Percentiles rank a stretch among this genome's conserved stretches.
phyloP scores from a whole-genome alignment of 495 filamentous ascomycete genomes.

The Tuber aestivum region DNA sequence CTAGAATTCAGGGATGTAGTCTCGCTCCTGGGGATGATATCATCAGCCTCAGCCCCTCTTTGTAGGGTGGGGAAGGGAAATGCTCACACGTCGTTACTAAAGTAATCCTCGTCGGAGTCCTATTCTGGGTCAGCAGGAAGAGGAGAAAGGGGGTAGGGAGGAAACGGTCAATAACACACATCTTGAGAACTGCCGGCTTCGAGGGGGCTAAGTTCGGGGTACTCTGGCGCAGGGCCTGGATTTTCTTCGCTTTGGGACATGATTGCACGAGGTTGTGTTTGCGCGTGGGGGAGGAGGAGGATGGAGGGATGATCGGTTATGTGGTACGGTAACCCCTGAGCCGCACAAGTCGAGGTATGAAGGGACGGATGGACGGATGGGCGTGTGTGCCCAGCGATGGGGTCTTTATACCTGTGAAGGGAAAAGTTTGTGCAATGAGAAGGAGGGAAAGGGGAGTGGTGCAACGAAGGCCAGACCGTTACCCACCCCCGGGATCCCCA shows the following conservation, averaged over 20 bases:
- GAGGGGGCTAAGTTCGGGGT: not conserved
- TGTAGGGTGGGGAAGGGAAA: not conserved
- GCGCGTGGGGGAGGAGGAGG: not conserved
- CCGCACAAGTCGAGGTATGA: not conserved
- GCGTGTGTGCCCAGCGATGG: not conserved
- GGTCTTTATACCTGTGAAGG: not conserved
- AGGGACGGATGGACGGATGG: too few relatives aligned
- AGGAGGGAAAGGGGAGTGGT: not conserved
- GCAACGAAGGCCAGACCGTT: not conserved
- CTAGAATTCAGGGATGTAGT: constrained; percentile 32
- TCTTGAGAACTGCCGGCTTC: constrained; percentile 13
- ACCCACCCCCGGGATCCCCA: not conserved
- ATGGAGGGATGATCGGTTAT: not conserved
- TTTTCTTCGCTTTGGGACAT: not conserved
- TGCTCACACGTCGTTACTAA: constrained; percentile 24
- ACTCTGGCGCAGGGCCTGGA: not conserved
- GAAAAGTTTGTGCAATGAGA: not conserved
- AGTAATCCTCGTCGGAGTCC: constrained; percentile 17
- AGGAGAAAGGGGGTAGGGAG: not conserved
- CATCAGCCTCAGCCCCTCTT: not conserved
- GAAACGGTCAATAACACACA: constrained; percentile 7
- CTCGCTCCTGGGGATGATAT: constrained; percentile 10
- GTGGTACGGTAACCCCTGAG: not conserved
- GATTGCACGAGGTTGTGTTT: not conserved
- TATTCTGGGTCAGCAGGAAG: constrained; percentile 12